Base-by-base conservation (phyloP, 768 basidiomycete genomes). In the Pholiota conissans region DNA sequence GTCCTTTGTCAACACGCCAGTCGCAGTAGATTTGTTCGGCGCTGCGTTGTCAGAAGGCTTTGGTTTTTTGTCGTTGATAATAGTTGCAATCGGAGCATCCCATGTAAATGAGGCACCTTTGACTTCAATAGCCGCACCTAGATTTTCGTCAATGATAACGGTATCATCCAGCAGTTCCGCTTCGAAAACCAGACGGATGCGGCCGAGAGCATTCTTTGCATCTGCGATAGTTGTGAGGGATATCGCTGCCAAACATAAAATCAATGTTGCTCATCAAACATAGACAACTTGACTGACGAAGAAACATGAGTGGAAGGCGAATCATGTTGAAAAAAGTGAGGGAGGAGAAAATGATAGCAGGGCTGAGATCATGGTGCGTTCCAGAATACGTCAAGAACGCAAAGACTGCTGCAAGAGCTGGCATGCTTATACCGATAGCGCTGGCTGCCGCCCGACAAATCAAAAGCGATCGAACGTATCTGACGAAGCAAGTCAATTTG, bases 271-370 rank as follows among this genome's bases (percentile, higher is more conserved):
- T 32, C 30, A 32, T 6, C 30, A 45, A 34, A 22, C 46, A 16
- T 27, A 56, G 30, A 49, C 46, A 49, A 50, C 54, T 57, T 18
- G 26, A 72, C 80, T 49, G 61, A 82, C 80, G 81, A 32, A 82
- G 64, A 49, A 93, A 78, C 87, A 91, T 89, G 24, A 95, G 76
- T 0, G 95, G 93, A 55, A 93, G 57, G 22, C 93, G 79, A 49
- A 95, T 78, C 16, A 97, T 74, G 63, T 88, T 87, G 80, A 96
- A 97, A 2, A 93, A 76, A 0, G 89, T 86, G 47, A 98, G 75
- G 22, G 92, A 92, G 18, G 93, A 78, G 71, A 97, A 97, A 56
- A 95, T 81, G 37, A 84, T 78, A 0, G 86, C 86, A 0, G 95
- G 80, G 13, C 86, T 72, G 37, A 92, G 78, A 3, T 30, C 32